A percentile compares a stretch with the other conserved stretches of the same genome.
phyloP scores from a whole-genome alignment of 2,329 filamentous ascomycete genomes.

The Juglanconis sp. region DNA sequence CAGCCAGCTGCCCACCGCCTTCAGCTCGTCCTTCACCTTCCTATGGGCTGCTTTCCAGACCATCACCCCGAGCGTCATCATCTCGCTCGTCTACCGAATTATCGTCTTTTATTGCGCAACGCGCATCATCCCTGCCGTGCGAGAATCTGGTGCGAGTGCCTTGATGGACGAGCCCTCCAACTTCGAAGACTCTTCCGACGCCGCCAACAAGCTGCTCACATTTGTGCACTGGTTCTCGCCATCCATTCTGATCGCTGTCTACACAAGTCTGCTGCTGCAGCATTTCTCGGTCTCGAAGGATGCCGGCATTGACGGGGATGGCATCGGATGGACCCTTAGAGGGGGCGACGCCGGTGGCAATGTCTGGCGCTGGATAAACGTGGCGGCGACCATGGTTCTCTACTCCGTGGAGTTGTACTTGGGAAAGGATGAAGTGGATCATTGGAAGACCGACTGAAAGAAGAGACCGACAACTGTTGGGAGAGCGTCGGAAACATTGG shows the following conservation, averaged over 20 bases:
- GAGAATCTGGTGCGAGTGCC: slow-evolving; percentile 78
- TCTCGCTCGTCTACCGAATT: slow-evolving; percentile 88
- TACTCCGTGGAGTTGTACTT: slow-evolving; percentile 91
- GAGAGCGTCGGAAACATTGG: neutral
- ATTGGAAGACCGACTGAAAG: slow-evolving; percentile 89
- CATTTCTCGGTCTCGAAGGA: slow-evolving; percentile 78
- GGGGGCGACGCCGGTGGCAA: slow-evolving; percentile 81
- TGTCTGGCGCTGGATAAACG: slow-evolving; percentile 89
- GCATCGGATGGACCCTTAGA: slow-evolving; percentile 75
- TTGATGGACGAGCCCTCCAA: slow-evolving; percentile 81
- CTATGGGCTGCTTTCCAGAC: slow-evolving; percentile 90
- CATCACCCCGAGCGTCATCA: slow-evolving; percentile 92
- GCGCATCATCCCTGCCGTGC: slow-evolving; percentile 89
- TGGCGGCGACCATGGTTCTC: slow-evolving; percentile 81
- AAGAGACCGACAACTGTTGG: neutral
- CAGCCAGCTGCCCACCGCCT: slow-evolving; percentile 75
- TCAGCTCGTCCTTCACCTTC: slow-evolving; percentile 80
- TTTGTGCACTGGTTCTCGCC: slow-evolving; percentile 93
- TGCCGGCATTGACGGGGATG: slow-evolving; percentile 41
- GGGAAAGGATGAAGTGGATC: slow-evolving; percentile 78
- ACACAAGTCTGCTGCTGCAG: slow-evolving; percentile 91
- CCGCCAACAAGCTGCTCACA: slow-evolving; percentile 74
- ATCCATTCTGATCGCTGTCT: slow-evolving; percentile 90
- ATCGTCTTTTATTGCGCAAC: slow-evolving; percentile 95
- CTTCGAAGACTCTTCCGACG: slow-evolving; percentile 69